A percentile compares a stretch with the other conserved stretches of the same genome.
phyloP scores from a whole-genome alignment of 2,329 filamentous ascomycete species.

The Hymenoscyphus fraxineus region DNA sequence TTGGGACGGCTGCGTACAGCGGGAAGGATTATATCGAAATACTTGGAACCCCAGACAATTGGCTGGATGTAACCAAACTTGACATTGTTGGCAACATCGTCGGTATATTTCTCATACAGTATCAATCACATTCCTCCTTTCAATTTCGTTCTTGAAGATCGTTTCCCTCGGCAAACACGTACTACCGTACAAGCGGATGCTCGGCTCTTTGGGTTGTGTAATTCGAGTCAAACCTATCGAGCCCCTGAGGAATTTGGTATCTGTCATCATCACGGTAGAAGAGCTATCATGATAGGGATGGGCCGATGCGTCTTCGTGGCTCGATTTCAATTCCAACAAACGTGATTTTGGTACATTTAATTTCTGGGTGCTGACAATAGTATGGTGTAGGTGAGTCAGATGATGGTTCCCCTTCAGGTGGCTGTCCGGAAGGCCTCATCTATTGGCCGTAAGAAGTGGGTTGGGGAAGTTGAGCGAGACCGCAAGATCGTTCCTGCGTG shows the following conservation, averaged over 20 bases:
- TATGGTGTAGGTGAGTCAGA: slow-evolving; percentile 8
- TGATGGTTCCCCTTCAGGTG: slow-evolving; percentile 6
- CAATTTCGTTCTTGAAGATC: neutral
- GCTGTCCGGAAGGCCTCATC: neutral
- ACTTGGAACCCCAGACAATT: neutral
- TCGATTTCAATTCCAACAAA: neutral
- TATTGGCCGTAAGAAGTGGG: neutral
- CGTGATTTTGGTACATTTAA: neutral
- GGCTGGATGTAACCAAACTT: neutral
- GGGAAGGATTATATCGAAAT: slow-evolving; percentile 2
- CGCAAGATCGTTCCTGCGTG: slow-evolving; percentile 5
- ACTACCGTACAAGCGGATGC: neutral
- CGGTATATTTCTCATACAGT: neutral
- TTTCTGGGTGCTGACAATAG: slow-evolving; percentile 6
- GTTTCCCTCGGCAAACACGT: neutral
- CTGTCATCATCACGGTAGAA: neutral
- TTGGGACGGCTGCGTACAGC: neutral
- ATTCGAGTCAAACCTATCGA: neutral
- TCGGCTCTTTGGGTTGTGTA: neutral
- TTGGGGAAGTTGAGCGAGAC: neutral
- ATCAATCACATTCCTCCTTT: slow-evolving; percentile 2
- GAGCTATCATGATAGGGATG: neutral
- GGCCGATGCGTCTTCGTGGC: neutral
- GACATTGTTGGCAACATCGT: neutral
- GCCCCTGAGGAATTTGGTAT: neutral